A percentile compares a stretch with the other conserved stretches of the same genome.
phyloP scores from a whole-genome alignment of 257 asterid genomes.

The Ligustrum vulgare region DNA sequence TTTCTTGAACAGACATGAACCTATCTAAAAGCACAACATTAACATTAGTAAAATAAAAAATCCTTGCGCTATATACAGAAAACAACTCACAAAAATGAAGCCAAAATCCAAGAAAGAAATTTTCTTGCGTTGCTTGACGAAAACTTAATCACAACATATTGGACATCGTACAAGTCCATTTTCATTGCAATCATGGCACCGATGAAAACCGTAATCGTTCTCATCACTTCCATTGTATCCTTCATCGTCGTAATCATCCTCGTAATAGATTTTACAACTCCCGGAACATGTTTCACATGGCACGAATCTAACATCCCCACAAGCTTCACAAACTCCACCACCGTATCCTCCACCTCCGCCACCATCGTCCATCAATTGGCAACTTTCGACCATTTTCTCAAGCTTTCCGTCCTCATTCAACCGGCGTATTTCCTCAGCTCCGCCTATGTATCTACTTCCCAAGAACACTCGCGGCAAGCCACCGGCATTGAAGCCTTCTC shows the following conservation, averaged over 20 bases:
- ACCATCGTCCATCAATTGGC: slow-evolving; percentile 49
- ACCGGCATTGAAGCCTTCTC: slow-evolving; percentile 40
- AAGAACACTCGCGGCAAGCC: slow-evolving; percentile 73
- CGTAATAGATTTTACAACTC: slow-evolving; percentile 78
- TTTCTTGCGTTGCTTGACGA: not conserved
- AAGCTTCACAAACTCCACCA: slow-evolving; percentile 60
- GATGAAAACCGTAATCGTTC: slow-evolving; percentile 63
- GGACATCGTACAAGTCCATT: slow-evolving; percentile 85
- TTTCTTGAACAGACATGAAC: slow-evolving; percentile 17
- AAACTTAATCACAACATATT: slow-evolving; percentile 53
- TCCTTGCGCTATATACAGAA: slow-evolving; percentile 49
- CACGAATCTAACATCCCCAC: slow-evolving; percentile 83
- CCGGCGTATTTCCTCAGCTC: slow-evolving; percentile 74
- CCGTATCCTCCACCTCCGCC: slow-evolving; percentile 23
- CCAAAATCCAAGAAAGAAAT: not conserved
- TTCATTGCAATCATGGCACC: slow-evolving; percentile 87
- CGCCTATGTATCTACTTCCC: slow-evolving; percentile 63
- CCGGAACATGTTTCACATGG: slow-evolving; percentile 95
- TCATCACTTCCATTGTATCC: slow-evolving; percentile 30
- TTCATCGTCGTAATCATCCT: slow-evolving; percentile 46
- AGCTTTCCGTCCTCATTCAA: slow-evolving; percentile 80
- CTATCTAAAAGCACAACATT: not conserved
- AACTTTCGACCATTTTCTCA: slow-evolving; percentile 60
- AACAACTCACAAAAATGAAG: slow-evolving; percentile 16
- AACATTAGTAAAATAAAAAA: not conserved